These are phyloP conservation scores for Psilocybe subaeruginosa DNA, from an alignment of 768 basidiomycete species.

Conservation along the genomic window DNA sequence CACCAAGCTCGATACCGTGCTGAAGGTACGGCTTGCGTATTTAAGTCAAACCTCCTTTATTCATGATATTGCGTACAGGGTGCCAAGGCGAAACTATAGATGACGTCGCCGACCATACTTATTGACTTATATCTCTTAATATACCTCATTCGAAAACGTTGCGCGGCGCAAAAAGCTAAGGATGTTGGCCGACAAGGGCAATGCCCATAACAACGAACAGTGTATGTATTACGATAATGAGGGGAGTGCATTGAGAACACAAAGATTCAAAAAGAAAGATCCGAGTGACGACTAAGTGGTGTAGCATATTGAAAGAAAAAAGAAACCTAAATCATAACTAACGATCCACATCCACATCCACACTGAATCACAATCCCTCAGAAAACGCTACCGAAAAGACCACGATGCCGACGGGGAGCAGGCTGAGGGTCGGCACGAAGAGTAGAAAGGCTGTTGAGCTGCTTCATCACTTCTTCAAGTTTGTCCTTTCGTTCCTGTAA, in stretches of 20 bases:
- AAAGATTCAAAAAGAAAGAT: slow-evolving; percentile 7
- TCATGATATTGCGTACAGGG: slow-evolving; percentile 25
- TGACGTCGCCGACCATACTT: background rate
- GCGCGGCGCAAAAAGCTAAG: background rate
- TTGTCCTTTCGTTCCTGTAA: slow-evolving; percentile 97
- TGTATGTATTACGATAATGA: slow-evolving; percentile 8
- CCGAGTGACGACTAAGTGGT: slow-evolving; percentile 13
- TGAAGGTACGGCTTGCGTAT: slow-evolving; percentile 59
- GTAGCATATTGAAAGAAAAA: slow-evolving; percentile 8
- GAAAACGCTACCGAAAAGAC: slow-evolving; percentile 80
- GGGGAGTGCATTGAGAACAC: slow-evolving; percentile 15
- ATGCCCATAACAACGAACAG: background rate
- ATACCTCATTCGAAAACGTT: slow-evolving; percentile 2
- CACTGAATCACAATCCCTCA: slow-evolving; percentile 27
- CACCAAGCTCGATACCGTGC: slow-evolving; percentile 83
- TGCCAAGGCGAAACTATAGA: slow-evolving; percentile 49
- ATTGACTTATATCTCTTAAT: slow-evolving; percentile 1
- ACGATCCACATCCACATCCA: background rate
- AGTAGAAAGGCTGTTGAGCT: slow-evolving; percentile 88
- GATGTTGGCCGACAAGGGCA: background rate
- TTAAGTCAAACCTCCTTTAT: background rate
- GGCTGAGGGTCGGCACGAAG: slow-evolving; percentile 84
- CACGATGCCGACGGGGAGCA: slow-evolving; percentile 70
- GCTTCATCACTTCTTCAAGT: slow-evolving; percentile 97
- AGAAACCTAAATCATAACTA: slow-evolving; percentile 5